Evolutionary conservation across 371 early-diverging fungal genomes (phyloP).

Genomic region (Dinochytrium kinnereticum): DNA sequence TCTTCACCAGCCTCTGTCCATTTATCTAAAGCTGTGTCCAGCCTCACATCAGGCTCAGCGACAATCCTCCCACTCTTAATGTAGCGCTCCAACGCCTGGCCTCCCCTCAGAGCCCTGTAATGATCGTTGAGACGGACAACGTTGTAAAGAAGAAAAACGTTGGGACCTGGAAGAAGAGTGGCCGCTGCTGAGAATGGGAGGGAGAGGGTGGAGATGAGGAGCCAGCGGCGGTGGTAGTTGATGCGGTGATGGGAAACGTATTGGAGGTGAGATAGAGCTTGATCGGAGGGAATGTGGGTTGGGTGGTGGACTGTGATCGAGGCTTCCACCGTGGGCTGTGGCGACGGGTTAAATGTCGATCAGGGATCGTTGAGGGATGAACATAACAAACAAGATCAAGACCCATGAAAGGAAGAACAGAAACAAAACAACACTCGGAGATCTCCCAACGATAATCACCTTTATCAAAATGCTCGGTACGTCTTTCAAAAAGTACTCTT

Average conservation of each 20-base stretch:
- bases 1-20: constrained; percentile 22
- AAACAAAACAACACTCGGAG: background rate
- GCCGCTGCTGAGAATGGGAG: constrained; percentile 75
- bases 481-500: constrained; percentile 80
- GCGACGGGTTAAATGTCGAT: background rate
- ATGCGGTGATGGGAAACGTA: constrained; percentile 54
- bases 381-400: background rate
- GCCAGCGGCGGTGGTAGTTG: constrained; percentile 75
- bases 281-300: constrained; percentile 8
- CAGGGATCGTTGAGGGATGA: background rate
- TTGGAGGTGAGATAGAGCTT: constrained; percentile 53
- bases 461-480: constrained; percentile 52
- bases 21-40: constrained; percentile 12
- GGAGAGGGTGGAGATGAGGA: constrained; percentile 71
- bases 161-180: constrained; percentile 79
- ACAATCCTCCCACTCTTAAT: constrained; percentile 8
- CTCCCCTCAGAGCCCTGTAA: constrained; percentile 51
- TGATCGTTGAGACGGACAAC: constrained; percentile 81
- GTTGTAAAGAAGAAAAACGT: constrained; percentile 83
- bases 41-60: background rate
- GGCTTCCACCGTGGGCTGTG: background rate
- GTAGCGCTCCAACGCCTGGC: constrained; percentile 15
- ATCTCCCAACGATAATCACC: background rate
- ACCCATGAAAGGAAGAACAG: background rate
- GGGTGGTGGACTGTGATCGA: background rate